Evolutionary conservation across 352 stramenopile species (phyloP), one percentile per base, ranked within the genome.

Genomic region (Nothophytophthora sp.): DNA sequence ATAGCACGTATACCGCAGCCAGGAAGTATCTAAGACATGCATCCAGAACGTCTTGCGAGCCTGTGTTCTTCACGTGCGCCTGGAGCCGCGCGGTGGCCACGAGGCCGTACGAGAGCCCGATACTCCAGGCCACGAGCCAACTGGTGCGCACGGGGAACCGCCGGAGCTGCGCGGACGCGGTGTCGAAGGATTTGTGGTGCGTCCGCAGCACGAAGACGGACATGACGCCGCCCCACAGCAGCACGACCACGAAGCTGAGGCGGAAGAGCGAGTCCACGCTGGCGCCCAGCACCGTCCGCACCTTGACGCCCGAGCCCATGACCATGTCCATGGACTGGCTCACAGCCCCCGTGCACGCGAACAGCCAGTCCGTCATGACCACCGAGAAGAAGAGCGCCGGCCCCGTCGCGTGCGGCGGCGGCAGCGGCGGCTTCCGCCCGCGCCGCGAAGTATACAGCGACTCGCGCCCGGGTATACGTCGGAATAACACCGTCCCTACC

Each of bases 291-390:
- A 82, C 53, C 28, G 69, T 77, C 15, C 61, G 60, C 9, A 73
- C 49, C 39, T 71, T 72, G 9, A 64, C 55, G 5, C 42, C 36
- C 18, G 64, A 55, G 19, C 70, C 68, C 58, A 83, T 73, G 37
- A 78, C 70, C 49, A 88, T 62, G 38, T 81, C 51, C 52, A 82
- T 71, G 4, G 77, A 73, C 33, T 84, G 66, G 47, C 70, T 77
- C 38, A 86, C 47, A 3, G 80, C 70, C 3, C 74, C 74, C n/a
- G 67, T 54, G 25, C 65, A 60, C 4, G 67, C 66, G 43, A 88
- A 81, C 18, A 84, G 50, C 65, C 68, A 77, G 63, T 88, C 76
- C 8, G 72, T 74, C 44, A 86, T 70, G 7, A 82, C 55, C 32
- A 82, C 63, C 19, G 66, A 76, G 50, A 76, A 78, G 49, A 76